Percentiles rank a stretch among this genome's conserved stretches.
These are phyloP conservation scores for Dendrobium catenatum DNA, from an alignment of 106 monocot species.

Conservation along the genomic window DNA sequence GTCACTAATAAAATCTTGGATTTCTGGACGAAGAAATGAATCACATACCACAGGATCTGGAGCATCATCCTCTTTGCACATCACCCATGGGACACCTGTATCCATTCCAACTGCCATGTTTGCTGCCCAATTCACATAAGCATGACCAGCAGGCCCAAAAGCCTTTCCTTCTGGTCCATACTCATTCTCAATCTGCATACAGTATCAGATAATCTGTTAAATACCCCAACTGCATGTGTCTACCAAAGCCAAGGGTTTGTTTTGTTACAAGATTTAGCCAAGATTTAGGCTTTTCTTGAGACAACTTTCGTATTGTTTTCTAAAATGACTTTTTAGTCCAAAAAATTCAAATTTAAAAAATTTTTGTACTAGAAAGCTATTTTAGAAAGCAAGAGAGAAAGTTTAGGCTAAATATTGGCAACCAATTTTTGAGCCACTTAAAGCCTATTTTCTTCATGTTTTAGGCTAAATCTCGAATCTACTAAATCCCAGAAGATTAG, in stretches of 20 bases:
- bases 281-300: too few relatives aligned
- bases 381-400: too few relatives aligned
- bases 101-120: conserved; percentile 73
- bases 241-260: conserved; percentile 11
- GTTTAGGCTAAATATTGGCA: not conserved
- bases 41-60: conserved; percentile 86
- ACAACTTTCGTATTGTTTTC: too few relatives aligned
- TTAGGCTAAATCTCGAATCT: too few relatives aligned
- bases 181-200: conserved; percentile 92
- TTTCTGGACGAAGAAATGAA: not conserved
- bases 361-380: too few relatives aligned
- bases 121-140: conserved; percentile 88
- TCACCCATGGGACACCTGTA: conserved; percentile 95
- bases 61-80: conserved; percentile 99
- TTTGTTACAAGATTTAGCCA: not conserved
- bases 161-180: conserved; percentile 83
- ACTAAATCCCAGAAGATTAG: too few relatives aligned
- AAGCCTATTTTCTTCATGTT: too few relatives aligned
- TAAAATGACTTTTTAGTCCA: too few relatives aligned
- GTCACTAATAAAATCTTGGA: not conserved
- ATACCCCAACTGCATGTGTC: conserved; percentile 37
- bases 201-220: conserved; percentile 35
- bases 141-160: conserved; percentile 61
- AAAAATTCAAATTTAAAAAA: too few relatives aligned
- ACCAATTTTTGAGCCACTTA: too few relatives aligned